These are phyloP conservation scores for Psidium guajava DNA, from an alignment of 345 rosid genomes.

Conservation along the genomic window DNA sequence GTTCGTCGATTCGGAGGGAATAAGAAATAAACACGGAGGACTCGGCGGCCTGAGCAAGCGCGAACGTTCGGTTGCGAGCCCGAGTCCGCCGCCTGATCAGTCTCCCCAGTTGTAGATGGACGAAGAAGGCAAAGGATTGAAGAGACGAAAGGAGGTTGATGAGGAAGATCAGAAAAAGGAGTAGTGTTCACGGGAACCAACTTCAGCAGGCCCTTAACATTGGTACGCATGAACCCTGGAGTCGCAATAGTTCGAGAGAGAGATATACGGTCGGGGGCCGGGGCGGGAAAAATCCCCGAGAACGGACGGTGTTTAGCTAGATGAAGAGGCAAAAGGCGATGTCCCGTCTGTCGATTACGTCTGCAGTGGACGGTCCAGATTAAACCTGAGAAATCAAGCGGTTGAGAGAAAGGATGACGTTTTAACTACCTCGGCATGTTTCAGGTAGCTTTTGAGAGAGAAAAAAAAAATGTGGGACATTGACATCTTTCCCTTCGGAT, in stretches of 20 bases:
- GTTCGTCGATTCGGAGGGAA: neutral
- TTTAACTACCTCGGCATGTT: neutral
- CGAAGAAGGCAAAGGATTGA: neutral
- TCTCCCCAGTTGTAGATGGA: neutral
- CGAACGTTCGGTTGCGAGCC: neutral
- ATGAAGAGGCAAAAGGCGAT: accelerated
- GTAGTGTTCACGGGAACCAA: accelerated
- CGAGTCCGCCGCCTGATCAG: neutral
- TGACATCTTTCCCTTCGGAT: no score
- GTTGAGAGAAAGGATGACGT: neutral
- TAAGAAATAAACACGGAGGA: neutral
- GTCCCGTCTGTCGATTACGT: accelerated
- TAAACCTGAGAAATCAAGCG: accelerated
- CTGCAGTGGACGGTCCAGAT: neutral
- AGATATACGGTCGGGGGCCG: neutral
- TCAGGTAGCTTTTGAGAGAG: accelerated
- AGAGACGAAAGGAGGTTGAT: accelerated
- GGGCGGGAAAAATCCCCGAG: neutral
- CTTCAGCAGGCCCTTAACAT: neutral
- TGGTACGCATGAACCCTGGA: neutral
- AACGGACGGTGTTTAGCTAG: neutral
- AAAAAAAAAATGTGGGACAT: neutral
- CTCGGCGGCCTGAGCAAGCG: neutral
- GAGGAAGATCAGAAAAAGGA: neutral
- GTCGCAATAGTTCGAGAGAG: neutral